Evolutionary conservation across 805 yeast species (phyloP).

Genomic region (Alloascoidea africana): DNA sequence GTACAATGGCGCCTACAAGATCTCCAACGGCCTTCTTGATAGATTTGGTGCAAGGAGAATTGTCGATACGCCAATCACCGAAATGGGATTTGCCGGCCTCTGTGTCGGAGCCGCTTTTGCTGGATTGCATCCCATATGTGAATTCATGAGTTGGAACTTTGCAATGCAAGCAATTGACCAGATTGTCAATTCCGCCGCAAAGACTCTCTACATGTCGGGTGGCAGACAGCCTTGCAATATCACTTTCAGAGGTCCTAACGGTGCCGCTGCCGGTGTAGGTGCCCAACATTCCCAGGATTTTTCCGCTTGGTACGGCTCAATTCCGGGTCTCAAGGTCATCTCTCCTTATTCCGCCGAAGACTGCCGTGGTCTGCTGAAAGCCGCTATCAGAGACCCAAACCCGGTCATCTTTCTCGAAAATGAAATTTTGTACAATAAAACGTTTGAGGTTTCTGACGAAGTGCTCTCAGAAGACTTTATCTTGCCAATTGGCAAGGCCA

Average conservation of each 20-base stretch:
- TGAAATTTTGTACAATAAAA: constrained; percentile 87
- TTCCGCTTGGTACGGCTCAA: constrained; percentile 95
- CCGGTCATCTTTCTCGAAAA: constrained; percentile 94
- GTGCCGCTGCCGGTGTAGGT: constrained; percentile 99
- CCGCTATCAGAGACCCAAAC: constrained; percentile 97
- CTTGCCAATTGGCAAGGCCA: constrained; percentile 90
- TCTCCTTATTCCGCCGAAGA: constrained; percentile 95
- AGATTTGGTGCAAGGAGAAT: constrained; percentile 90
- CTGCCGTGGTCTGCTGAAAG: constrained; percentile 88
- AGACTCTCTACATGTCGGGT: constrained; percentile 98
- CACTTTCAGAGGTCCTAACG: constrained; percentile 98
- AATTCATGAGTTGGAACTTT: constrained; percentile 98
- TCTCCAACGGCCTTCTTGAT: constrained; percentile 89
- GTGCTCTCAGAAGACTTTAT: constrained; percentile 78
- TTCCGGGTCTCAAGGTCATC: constrained; percentile 94
- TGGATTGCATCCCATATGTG: constrained; percentile 92
- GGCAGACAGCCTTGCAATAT: constrained; percentile 96
- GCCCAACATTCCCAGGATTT: constrained; percentile 99
- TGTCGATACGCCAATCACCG: constrained; percentile 95
- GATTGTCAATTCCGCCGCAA: constrained; percentile 96
- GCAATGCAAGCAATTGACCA: constrained; percentile 99
- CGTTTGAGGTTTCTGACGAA: constrained; percentile 82
- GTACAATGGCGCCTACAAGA: constrained; percentile 98
- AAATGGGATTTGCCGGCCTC: constrained; percentile 95
- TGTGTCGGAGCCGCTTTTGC: constrained; percentile 94